Conservation (phyloP, 2,329 filamentous ascomycete genomes). For the Trematosphaeria pertusa region DNA sequence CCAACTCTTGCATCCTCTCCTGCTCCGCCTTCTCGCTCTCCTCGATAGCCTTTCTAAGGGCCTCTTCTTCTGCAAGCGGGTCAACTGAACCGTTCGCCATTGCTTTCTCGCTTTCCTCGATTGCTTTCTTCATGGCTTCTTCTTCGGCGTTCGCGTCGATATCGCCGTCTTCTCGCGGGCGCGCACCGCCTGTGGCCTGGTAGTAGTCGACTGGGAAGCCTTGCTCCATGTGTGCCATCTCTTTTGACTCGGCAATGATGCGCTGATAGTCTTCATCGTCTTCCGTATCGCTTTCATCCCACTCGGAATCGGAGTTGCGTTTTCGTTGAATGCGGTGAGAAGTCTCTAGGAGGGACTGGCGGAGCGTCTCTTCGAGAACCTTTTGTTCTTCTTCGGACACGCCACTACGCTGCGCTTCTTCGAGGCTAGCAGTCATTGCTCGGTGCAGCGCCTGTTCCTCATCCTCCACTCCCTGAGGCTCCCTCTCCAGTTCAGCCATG, state of each 20-base stretch:
- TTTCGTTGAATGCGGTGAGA: slow-evolving; percentile 14
- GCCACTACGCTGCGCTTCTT: slow-evolving; percentile 48
- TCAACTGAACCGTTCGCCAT: no score
- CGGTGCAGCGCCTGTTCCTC: slow-evolving; percentile 56
- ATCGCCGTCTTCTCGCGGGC: slow-evolving; percentile 13
- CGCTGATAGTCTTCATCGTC: slow-evolving; percentile 46
- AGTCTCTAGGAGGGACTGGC: slow-evolving; percentile 54
- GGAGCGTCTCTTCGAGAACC: slow-evolving; percentile 54
- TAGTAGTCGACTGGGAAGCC: slow-evolving; percentile 27
- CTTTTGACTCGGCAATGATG: slow-evolving; percentile 45
- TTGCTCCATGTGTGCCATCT: slow-evolving; percentile 35
- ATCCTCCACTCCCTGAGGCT: slow-evolving; percentile 45
- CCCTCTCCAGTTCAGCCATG: slow-evolving; percentile 63
- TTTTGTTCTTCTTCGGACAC: slow-evolving; percentile 45
- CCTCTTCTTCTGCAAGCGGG: slow-evolving; percentile 36
- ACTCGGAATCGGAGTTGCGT: slow-evolving; percentile 33
- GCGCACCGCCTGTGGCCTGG: slow-evolving; percentile 6
- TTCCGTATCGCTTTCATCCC: slow-evolving; percentile 38
- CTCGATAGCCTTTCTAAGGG: slow-evolving; percentile 33
- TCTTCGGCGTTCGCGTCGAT: slow-evolving; percentile 3
- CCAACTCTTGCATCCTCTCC: slow-evolving; percentile 50
- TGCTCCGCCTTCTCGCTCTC: slow-evolving; percentile 37
- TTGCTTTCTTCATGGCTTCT: slow-evolving; percentile 14
- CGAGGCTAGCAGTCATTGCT: slow-evolving; percentile 59
- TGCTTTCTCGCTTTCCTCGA: slow-evolving; percentile 18